Base-by-base conservation (phyloP, 1,139 yeast species). In the Pichia sp. region DNA sequence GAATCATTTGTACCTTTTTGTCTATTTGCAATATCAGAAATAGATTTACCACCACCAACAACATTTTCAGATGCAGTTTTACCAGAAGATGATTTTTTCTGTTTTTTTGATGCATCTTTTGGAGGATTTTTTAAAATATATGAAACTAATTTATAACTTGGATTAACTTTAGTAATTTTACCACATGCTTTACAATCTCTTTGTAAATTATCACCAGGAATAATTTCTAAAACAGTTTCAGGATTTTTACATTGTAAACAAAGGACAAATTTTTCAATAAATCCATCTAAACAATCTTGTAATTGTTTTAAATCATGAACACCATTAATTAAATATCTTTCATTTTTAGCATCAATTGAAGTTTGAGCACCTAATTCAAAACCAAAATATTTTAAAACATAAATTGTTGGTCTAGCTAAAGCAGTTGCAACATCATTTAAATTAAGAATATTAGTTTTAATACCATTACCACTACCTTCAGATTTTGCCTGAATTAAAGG, bases 151-250 rank as follows among this genome's bases (percentile, higher is more conserved):
- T 87, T 90, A 66, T 86, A 94, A 65, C 94, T 79, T 54, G 89
- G 82, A 61, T 90, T 97, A 58, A 90, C 78, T 45, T 73, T 73
- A 29, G 96, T 80, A 63, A 90, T 78, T 65, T 82, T 82, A 68
- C 99, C 99, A 75, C 99, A 92, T 29, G 99, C 99, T 68, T 92
- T 92, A 75, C 99, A 92, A 66, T 92, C 97, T 68, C 92, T 82
- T 59, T 82, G 82, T 63, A 94, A 71, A 54, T 72, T 73, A 42
- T 83, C 94, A 57, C 82, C 86, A 59, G 82, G 85, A 56, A 85
- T 80, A 60, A 90, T 74, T 57, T 82, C 75, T 61, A 90, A 82
- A 62, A 87, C 97, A 34, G 99, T 92, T 70, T 92, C 99, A 30
- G 99, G 99, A 70, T 92, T 92, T 73, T 86, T 86, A 75, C 99